A percentile compares a stretch with the other conserved stretches of the same genome.
Conservation (phyloP, 495 filamentous ascomycete genomes). For the Penicillium paradoxum region DNA sequence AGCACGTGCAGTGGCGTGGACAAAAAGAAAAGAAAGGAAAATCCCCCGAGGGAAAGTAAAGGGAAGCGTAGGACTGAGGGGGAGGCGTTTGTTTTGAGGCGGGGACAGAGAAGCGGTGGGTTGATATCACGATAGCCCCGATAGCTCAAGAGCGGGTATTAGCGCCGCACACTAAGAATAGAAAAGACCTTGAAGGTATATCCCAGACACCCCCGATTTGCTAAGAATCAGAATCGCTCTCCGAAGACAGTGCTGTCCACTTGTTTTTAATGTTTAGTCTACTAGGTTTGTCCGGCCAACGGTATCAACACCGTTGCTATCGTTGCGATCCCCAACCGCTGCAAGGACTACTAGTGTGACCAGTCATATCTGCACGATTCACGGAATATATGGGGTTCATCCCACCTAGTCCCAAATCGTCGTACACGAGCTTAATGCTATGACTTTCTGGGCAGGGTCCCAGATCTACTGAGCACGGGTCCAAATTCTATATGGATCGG, state of each 20-base stretch:
- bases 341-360: constrained; percentile 8
- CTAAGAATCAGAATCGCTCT: background rate
- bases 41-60: constrained; percentile 3
- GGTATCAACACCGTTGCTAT: constrained; percentile 5
- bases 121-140: constrained; percentile 28
- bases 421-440: background rate
- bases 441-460: background rate
- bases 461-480: background rate
- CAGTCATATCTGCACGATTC: constrained; percentile 6
- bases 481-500: background rate
- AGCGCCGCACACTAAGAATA: constrained; percentile 14
- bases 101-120: constrained; percentile 20
- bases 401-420: background rate
- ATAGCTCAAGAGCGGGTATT: constrained; percentile 14
- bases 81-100: constrained; percentile 24
- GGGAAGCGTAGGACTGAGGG: constrained; percentile 4
- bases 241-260: background rate
- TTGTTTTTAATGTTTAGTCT: constrained; percentile 6
- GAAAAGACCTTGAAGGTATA: background rate
- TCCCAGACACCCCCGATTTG: background rate
- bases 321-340: constrained; percentile 9
- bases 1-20: background rate
- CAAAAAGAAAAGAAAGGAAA: background rate
- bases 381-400: constrained; percentile 1
- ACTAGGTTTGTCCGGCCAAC: constrained; percentile 10